Evolutionary conservation across 148 eudicot species (phyloP).

Genomic region (Persicaria tinctoria): DNA sequence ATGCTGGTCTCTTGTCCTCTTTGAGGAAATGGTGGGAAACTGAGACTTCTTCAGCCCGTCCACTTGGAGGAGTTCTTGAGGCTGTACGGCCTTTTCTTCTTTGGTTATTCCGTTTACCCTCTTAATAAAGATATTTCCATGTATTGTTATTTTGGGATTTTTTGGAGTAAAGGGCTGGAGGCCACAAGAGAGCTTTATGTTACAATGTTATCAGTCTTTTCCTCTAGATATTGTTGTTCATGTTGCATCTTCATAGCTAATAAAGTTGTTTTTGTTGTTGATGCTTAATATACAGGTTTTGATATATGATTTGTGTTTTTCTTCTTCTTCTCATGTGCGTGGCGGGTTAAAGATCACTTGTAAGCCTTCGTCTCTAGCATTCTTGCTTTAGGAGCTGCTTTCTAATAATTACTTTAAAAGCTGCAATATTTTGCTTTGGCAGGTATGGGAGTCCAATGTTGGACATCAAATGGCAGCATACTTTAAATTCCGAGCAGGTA

Average conservation of each 20-base stretch:
- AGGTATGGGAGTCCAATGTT: constrained; percentile 92
- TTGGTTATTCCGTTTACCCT: background rate
- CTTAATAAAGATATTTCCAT: background rate
- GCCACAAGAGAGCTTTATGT: background rate
- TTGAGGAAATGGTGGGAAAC: too few relatives aligned
- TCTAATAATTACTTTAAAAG: background rate
- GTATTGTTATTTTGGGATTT: background rate
- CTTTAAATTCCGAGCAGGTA: constrained; percentile 55
- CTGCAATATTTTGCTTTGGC: constrained; percentile 9
- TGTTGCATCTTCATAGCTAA: background rate
- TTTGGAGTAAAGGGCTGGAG: constrained; percentile 3
- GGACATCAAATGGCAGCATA: constrained; percentile 83
- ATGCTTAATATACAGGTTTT: constrained; percentile 49
- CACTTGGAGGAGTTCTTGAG: background rate
- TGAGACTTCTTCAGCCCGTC: too few relatives aligned
- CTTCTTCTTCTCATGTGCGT: constrained; percentile 41
- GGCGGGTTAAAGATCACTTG: constrained; percentile 90
- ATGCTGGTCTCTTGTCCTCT: too few relatives aligned
- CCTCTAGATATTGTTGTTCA: background rate
- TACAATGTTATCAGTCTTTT: background rate
- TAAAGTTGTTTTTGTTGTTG: constrained; percentile 9
- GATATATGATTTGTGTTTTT: constrained; percentile 67
- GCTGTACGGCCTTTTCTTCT: background rate
- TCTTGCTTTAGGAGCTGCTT: constrained; percentile 1
- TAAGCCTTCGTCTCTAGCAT: constrained; percentile 28